These are phyloP conservation scores for Benincasa hispida DNA, from an alignment of 306 rosid species.

Conservation along the genomic window DNA sequence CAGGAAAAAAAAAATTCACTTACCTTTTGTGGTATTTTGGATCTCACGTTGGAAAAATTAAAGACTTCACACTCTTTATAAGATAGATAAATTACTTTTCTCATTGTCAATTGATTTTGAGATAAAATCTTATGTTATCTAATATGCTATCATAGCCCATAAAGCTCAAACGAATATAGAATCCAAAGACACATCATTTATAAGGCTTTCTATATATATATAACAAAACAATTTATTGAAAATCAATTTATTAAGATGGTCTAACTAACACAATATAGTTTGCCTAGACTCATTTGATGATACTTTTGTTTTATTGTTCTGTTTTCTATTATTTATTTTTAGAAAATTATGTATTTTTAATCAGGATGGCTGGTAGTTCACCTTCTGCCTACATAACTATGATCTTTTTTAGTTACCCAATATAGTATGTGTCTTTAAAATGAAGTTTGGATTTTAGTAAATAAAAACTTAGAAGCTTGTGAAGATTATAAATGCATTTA, in stretches of 20 bases:
- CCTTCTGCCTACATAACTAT: not conserved
- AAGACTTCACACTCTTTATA: too few relatives aligned
- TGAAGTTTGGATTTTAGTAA: not conserved
- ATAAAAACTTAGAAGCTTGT: not conserved
- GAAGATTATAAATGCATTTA: not conserved
- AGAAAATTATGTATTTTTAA: not conserved
- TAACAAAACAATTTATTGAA: not conserved
- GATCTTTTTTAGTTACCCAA: not conserved
- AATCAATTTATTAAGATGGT: not conserved
- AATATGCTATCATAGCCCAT: too few relatives aligned
- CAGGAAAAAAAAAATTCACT: too few relatives aligned
- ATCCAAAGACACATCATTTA: too few relatives aligned
- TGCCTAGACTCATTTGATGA: not conserved
- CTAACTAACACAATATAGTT: not conserved
- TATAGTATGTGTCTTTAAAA: not conserved
- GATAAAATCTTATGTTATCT: too few relatives aligned
- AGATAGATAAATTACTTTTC: too few relatives aligned
- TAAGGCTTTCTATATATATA: too few relatives aligned
- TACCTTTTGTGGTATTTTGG: too few relatives aligned
- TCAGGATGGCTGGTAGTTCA: not conserved
- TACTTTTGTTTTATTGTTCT: not conserved
- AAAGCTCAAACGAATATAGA: too few relatives aligned
- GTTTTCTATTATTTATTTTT: not conserved
- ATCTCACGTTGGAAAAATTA: too few relatives aligned
- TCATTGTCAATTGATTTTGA: too few relatives aligned